Base-by-base conservation (phyloP, 1,284 basidiomycete species). In the Leccinum solheimii region DNA sequence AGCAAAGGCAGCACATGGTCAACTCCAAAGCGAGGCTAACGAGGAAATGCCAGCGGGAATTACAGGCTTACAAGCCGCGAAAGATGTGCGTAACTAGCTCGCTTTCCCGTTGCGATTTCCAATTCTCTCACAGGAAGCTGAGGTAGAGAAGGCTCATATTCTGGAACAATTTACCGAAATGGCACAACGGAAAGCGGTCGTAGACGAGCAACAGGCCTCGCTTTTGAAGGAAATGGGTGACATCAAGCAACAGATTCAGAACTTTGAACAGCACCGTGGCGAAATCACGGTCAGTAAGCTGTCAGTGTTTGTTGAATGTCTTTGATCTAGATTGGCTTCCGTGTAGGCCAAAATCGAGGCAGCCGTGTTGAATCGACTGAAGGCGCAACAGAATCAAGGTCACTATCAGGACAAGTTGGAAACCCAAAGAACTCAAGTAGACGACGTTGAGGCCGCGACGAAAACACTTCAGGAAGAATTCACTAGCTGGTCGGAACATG, bases 31-130 rank as follows among this genome's bases (percentile, higher is more conserved):
- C 26, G 88, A 91, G 66, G 81, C 86, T 21, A 88, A 89, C 60
- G 88, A 92, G 54, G 88, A 90, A 34, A 79, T 90, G 67, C 91
- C 94, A 1, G 85, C 84, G 14, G 87, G 86, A 67, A 81, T 95
- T 16, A 81, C 85, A 23, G 86, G 83, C 5, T 78, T 95, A 23
- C 82, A 91, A 64, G 81, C 79, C 58, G 80, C 84, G 48, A 84
- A 81, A 69, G 72, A 78, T 61, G 86, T 85, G 59, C 16, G 76
- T 71, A 53, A 55, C 9, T 26, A 23, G 13, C 26, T 53, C 16
- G 7, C 16, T 52, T 23, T 53, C 14, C 5, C 38, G 2, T 10
- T 38, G 16, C 21, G 10, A 51, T 53, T 52, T 49, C 23, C 21
- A 13, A 40, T 14, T 27, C 45, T 38, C 19, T 50, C 52, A 21